Evolutionary conservation across 1,284 basidiomycete species (phyloP).

Genomic region (Trichosporon inkin): DNA sequence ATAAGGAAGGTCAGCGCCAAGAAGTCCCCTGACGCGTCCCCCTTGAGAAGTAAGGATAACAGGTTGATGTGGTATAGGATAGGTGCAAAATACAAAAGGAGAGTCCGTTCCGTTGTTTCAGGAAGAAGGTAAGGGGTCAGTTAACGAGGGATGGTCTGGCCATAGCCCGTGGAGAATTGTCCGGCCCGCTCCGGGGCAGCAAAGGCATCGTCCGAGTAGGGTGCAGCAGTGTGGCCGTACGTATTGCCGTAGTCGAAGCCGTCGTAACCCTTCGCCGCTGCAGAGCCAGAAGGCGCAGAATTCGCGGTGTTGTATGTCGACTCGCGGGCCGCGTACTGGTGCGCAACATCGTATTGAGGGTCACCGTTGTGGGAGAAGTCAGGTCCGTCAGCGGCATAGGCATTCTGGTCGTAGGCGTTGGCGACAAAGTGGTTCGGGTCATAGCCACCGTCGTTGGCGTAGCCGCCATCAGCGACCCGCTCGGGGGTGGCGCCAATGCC

Average conservation of each 20-base stretch:
- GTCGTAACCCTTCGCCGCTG: slow-evolving; percentile 27
- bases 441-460: slow-evolving; percentile 19
- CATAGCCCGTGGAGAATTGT: slow-evolving; percentile 1
- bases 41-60: background rate
- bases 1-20: no score
- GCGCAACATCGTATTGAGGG: slow-evolving; percentile 39
- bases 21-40: no score
- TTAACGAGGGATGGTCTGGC: background rate
- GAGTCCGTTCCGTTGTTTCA: no score
- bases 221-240: background rate
- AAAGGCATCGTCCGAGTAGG: background rate
- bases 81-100: background rate
- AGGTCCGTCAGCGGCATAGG: slow-evolving; percentile 8
- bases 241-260: slow-evolving; percentile 23
- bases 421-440: slow-evolving; percentile 8
- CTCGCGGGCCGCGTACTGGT: slow-evolving; percentile 24
- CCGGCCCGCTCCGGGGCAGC: background rate
- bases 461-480: background rate
- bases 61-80: no score
- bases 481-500: slow-evolving; percentile 34
- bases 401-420: slow-evolving; percentile 16
- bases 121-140: background rate
- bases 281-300: no score
- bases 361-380: slow-evolving; percentile 35
- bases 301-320: background rate